A percentile compares a stretch with the other conserved stretches of the same genome.
Evolutionary conservation across 192 early-diverging fungal genomes (phyloP).

Genomic region (Coemansia guatemalensis): DNA sequence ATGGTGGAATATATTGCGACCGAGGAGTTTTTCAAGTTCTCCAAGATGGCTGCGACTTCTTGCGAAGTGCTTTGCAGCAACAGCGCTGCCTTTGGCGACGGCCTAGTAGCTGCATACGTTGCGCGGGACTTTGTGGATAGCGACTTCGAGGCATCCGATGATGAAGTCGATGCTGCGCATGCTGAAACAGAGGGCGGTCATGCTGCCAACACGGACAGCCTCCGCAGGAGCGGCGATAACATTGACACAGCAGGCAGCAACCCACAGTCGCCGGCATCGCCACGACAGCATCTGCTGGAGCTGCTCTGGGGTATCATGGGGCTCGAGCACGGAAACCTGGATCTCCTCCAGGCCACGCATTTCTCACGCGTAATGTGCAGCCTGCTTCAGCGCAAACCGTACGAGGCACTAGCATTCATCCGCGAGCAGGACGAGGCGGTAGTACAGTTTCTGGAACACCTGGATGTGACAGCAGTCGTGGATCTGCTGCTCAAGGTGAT

Average conservation of each 20-base stretch:
- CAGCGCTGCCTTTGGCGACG: constrained; percentile 42
- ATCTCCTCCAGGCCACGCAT: constrained; percentile 82
- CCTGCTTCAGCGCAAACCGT: constrained; percentile 85
- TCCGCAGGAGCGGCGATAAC: background rate
- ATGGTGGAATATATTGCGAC: constrained; percentile 82
- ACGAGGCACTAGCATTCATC: constrained; percentile 87
- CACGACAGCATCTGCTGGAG: constrained; percentile 64
- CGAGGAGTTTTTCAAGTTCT: constrained; percentile 76
- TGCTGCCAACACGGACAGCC: background rate
- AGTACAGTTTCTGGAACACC: constrained; percentile 74
- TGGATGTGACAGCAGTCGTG: constrained; percentile 83
- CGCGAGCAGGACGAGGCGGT: constrained; percentile 75
- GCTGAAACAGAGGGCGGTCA: background rate
- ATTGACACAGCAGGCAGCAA: background rate
- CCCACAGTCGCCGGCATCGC: background rate
- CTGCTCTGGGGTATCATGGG: constrained; percentile 81
- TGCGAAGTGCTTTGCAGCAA: constrained; percentile 55
- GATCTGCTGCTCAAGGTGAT: constrained; percentile 93
- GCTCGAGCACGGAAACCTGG: constrained; percentile 70
- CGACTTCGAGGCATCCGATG: constrained; percentile 35
- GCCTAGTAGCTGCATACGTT: constrained; percentile 28
- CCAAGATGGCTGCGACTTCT: constrained; percentile 43
- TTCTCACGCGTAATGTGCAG: constrained; percentile 90
- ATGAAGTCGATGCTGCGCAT: background rate
- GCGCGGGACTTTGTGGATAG: constrained; percentile 44